Base-by-base conservation (phyloP, 192 early-diverging fungal genomes). In the Dissophora ornata region DNA sequence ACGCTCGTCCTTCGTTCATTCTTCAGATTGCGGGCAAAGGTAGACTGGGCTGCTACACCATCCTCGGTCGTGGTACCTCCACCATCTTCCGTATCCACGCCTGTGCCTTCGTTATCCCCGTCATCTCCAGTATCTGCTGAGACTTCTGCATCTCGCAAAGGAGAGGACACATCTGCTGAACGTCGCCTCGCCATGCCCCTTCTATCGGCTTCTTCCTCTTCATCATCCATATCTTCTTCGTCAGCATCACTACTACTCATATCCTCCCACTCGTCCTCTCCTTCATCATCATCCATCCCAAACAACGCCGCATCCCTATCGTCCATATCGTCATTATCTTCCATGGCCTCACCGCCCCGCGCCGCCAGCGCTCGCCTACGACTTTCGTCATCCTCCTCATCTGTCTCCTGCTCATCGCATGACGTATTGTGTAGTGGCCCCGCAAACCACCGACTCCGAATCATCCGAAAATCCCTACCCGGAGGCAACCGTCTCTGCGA, bases 271-370 rank as follows among this genome's bases (percentile, higher is more conserved):
- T 63, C 69, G 28, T 71, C 69, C 22, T 63, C 66, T 7, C 56
- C 66, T 46, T 68, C 69, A 56, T 71, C 69, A 34, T 71, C 69
- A 47, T 71, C 69, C 69, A 71, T 71, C 8, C 69, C 69, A 42
- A 71, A 71, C 15, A 71, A 36, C 0, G 69, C 69, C 0, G 61
- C 61, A 34, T 71, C 69, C 15, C 55, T 49, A 36, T 71, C 69
- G 29, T 70, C 68, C 40, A 48, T 40, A 15, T 70, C 57, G 25
- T 61, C 58, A 49, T 62, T 48, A 3, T 69, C 57, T 13, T 69
- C 38, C 4, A 1, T n/a, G 4, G n/a, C 32, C 10, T 47, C 57
- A 12, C 45, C 57, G 18, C 18, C 44, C 12, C 18, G 34, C 24
- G 34, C 36, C 13, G 36, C 61, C 21, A 36, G 19, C 2, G 33